Evolutionary conservation across 352 stramenopile genomes (phyloP), one percentile per base, ranked within the genome.

Genomic region (Phytophthora colocasiae): DNA sequence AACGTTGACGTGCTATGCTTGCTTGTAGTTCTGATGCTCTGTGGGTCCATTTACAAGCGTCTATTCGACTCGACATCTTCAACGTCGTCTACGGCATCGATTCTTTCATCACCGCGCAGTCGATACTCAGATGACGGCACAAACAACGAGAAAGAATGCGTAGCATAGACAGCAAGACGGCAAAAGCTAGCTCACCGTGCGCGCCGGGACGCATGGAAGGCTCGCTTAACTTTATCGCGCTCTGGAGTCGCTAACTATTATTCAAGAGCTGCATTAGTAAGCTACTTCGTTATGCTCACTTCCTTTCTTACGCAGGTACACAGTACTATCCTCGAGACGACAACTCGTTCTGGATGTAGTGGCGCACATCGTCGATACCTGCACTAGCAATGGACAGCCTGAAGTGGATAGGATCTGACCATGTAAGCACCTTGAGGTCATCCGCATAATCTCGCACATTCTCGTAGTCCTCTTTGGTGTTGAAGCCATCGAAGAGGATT

Each of bases 401-500:
- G 56, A 92, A 90, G 70, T 95, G 87, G 61, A 93, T 90, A 4
- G 81, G 66, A 45, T 95, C 87, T 46, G 73, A 79, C 89, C 89
- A 96, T 46, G 90, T 92, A 49, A 95, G 81, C 66, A 94, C 88
- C 45, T 87, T 79, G 57, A 87, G 66, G 31, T 84, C 73, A 22
- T 78, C 58, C 0, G 90, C 90, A 46, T 87, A 97, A 36, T 77
- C 59, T 19, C 76, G 70, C 41, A 97, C 87, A 12, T 81, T 77
- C 53, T 95, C 87, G 59, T 95, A 97, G 49, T 95, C 87, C 46
- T 90, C 80, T 64, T 90, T 93, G 6, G 81, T 83, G 56, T 89
- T 87, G 61, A 96, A 96, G 12, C 92, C 83, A 54, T 97, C 90
- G 48, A 97, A 91, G 34, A 97, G 83, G 44, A 94, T 80, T 26